phyloP scores from a whole-genome alignment of 768 basidiomycete species.

The Macrolepiota dolichaula region DNA sequence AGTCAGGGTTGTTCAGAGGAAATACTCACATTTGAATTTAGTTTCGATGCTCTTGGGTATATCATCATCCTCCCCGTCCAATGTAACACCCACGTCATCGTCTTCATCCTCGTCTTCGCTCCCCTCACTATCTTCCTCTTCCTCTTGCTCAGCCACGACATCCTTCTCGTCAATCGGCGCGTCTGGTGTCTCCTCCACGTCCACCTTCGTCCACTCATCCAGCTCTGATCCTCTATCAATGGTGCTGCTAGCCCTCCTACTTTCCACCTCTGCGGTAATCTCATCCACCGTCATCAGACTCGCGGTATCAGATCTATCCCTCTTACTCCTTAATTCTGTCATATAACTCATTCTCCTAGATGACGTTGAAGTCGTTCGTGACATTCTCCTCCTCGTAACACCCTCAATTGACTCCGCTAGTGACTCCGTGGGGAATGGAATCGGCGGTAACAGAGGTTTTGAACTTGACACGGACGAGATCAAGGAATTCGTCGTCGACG shows the following conservation, averaged over 20 bases:
- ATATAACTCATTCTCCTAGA: conserved; percentile 77
- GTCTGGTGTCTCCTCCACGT: conserved; percentile 38
- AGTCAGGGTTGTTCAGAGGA: neutral
- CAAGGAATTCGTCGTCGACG: conserved; percentile 14
- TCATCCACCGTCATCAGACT: conserved; percentile 95
- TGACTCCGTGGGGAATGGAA: conserved; percentile 74
- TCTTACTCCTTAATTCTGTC: conserved; percentile 76
- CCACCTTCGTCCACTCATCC: conserved; percentile 78
- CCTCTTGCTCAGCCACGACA: conserved; percentile 38
- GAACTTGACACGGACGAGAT: conserved; percentile 24
- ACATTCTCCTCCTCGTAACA: conserved; percentile 36
- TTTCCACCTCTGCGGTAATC: conserved; percentile 93
- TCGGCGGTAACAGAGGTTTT: conserved; percentile 66
- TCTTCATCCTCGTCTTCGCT: conserved; percentile 43
- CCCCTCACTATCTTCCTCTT: conserved; percentile 36
- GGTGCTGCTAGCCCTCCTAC: conserved; percentile 51
- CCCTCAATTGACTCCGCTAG: conserved; percentile 76
- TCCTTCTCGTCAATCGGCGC: conserved; percentile 32
- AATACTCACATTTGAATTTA: conserved; percentile 16
- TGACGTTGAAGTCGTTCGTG: conserved; percentile 44
- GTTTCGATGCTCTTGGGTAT: conserved; percentile 27
- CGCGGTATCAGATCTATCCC: conserved; percentile 84
- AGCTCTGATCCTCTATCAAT: conserved; percentile 40
- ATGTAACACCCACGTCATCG: conserved; percentile 44
- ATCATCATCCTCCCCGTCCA: conserved; percentile 37